Evolutionary conservation across 768 basidiomycete genomes (phyloP).

Genomic region (Leccinum subgranulosum): DNA sequence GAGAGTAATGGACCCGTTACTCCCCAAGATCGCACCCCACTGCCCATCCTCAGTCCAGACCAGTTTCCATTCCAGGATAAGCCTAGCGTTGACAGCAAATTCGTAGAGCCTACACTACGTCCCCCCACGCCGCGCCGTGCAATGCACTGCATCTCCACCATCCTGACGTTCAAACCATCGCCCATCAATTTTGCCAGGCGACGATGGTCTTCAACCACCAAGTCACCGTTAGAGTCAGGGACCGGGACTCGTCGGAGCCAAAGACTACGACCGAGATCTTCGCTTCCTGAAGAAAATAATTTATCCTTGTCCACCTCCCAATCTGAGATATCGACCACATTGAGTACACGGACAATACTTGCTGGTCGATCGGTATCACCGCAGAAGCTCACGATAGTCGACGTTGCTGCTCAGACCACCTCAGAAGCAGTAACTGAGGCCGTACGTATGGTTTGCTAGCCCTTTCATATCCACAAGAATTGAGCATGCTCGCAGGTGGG

Average conservation of each 20-base stretch:
- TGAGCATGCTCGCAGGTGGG: slow-evolving; percentile 30
- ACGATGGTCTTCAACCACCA: slow-evolving; percentile 50
- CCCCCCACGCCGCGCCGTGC: slow-evolving; percentile 22
- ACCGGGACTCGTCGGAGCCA: slow-evolving; percentile 34
- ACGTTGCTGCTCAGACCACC: slow-evolving; percentile 20
- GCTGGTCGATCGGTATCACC: slow-evolving; percentile 33
- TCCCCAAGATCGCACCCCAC: slow-evolving; percentile 48
- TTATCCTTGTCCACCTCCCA: slow-evolving; percentile 25
- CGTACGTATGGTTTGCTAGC: slow-evolving; percentile 29
- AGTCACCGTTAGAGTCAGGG: slow-evolving; percentile 35
- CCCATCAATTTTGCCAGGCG: slow-evolving; percentile 63
- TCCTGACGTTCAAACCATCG: slow-evolving; percentile 56
- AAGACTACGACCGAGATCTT: slow-evolving; percentile 32
- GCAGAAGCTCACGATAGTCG: slow-evolving; percentile 25
- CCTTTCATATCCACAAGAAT: slow-evolving; percentile 28
- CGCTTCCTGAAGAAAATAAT: slow-evolving; percentile 29
- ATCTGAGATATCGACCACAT: slow-evolving; percentile 28
- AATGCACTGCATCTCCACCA: slow-evolving; percentile 31
- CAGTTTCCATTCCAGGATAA: slow-evolving; percentile 24
- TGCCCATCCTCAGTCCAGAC: slow-evolving; percentile 38
- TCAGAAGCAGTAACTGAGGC: slow-evolving; percentile 27
- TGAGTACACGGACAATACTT: slow-evolving; percentile 30
- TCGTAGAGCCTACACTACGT: slow-evolving; percentile 22
- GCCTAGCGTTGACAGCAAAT: slow-evolving; percentile 15
- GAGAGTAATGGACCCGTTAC: slow-evolving; percentile 52